A percentile compares a stretch with the other conserved stretches of the same genome.
Conservation (phyloP, 176 grass and related monocot genomes). For the Calamus simplicifolius region DNA sequence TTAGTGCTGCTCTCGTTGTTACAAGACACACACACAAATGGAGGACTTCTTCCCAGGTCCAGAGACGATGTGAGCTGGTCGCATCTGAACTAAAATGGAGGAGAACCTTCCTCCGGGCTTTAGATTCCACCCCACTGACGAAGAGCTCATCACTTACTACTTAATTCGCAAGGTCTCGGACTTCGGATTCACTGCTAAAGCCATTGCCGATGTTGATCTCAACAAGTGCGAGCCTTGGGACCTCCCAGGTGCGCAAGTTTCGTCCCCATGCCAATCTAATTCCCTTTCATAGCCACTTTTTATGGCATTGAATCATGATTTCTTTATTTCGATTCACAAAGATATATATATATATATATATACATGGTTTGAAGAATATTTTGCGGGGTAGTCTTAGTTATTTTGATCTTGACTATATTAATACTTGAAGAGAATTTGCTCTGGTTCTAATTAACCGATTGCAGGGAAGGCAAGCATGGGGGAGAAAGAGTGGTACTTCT, state of each 20-base stretch:
- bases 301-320: too few relatives aligned
- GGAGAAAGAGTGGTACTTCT: conserved; percentile 36
- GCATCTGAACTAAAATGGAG: conserved; percentile 21
- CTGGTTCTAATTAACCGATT: not conserved
- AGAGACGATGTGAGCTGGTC: not conserved
- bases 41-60: too few relatives aligned
- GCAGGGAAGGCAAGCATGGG: conserved; percentile 20
- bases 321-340: too few relatives aligned
- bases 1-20: not conserved
- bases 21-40: too few relatives aligned
- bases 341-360: too few relatives aligned
- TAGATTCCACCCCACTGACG: conserved; percentile 45
- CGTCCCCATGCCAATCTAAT: too few relatives aligned
- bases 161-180: conserved; percentile 34
- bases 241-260: conserved; percentile 25
- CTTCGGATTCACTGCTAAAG: conserved; percentile 20
- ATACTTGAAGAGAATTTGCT: too few relatives aligned
- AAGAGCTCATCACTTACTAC: conserved; percentile 44
- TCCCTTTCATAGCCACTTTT: too few relatives aligned
- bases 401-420: too few relatives aligned
- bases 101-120: conserved; percentile 43
- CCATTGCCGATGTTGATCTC: conserved; percentile 37
- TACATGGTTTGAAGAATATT: too few relatives aligned
- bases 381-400: too few relatives aligned
- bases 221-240: conserved; percentile 54